phyloP scores from a whole-genome alignment of 371 early-diverging fungal genomes.

The Mycotypha africana region DNA sequence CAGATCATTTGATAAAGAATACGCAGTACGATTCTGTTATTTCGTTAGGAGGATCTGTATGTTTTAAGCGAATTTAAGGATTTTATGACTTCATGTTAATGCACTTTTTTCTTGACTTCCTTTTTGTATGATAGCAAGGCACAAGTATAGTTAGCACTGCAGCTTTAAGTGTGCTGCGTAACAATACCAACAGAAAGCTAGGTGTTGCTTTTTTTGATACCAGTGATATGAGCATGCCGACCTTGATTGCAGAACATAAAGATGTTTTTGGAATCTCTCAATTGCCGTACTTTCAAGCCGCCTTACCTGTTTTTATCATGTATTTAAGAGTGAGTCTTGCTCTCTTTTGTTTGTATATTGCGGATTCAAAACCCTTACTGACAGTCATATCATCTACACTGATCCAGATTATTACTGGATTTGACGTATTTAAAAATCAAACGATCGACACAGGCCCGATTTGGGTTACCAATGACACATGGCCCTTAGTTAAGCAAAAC shows the following conservation, averaged over 20 bases:
- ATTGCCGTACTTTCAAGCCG: conserved; percentile 43
- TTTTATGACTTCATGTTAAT: too few relatives aligned
- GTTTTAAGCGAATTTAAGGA: too few relatives aligned
- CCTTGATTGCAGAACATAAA: conserved; percentile 17
- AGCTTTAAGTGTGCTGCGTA: neutral
- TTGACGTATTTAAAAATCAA: conserved; percentile 19
- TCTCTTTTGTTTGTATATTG: too few relatives aligned
- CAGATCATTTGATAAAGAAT: neutral
- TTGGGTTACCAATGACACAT: conserved; percentile 19
- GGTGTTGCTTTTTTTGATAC: conserved; percentile 12
- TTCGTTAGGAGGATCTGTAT: conserved; percentile 20
- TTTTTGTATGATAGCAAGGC: conserved; percentile 1
- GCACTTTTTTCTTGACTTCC: too few relatives aligned
- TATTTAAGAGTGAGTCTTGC: conserved; percentile 32
- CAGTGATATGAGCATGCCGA: conserved; percentile 10
- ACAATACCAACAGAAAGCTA: neutral
- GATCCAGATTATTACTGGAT: conserved; percentile 34
- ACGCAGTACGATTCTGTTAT: conserved; percentile 16
- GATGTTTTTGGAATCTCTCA: conserved; percentile 34
- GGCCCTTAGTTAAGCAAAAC: conserved; percentile 13
- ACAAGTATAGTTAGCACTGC: conserved; percentile 1
- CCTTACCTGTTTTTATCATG: conserved; percentile 36
- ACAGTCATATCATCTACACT: too few relatives aligned
- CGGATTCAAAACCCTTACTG: too few relatives aligned
- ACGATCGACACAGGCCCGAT: conserved; percentile 30